Conservation (phyloP, 345 rosid genomes). For the Tarenaya hassleriana region DNA sequence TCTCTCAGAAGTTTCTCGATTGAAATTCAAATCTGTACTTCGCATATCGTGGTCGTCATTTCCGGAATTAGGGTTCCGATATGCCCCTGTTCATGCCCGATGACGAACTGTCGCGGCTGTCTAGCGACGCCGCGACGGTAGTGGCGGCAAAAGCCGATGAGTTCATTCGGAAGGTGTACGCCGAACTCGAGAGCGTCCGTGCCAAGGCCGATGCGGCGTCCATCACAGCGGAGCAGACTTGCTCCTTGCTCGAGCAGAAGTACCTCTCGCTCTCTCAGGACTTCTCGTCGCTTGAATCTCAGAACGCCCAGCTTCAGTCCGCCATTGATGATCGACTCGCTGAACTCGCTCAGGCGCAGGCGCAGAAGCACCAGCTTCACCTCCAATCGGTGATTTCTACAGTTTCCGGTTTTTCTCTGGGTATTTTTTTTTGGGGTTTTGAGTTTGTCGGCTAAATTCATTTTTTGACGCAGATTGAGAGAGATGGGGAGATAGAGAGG, state of each 20-base stretch:
- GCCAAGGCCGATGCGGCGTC: slow-evolving; percentile 79
- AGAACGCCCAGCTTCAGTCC: slow-evolving; percentile 55
- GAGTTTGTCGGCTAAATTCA: neutral
- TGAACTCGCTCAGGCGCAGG: slow-evolving; percentile 64
- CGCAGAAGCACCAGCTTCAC: slow-evolving; percentile 81
- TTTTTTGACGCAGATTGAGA: slow-evolving; percentile 49
- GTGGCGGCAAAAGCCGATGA: slow-evolving; percentile 77
- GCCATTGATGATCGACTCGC: slow-evolving; percentile 55
- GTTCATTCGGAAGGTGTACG: slow-evolving; percentile 47
- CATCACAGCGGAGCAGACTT: slow-evolving; percentile 95
- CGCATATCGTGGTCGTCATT: neutral
- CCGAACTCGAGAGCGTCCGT: slow-evolving; percentile 62
- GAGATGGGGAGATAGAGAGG: slow-evolving; percentile 83
- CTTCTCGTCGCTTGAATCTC: slow-evolving; percentile 55
- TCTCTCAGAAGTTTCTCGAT: too few relatives aligned
- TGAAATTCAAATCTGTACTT: neutral
- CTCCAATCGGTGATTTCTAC: slow-evolving; percentile 44
- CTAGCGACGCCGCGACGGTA: slow-evolving; percentile 51
- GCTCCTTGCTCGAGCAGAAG: slow-evolving; percentile 94
- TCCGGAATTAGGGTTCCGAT: slow-evolving; percentile 22
- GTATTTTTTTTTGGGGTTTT: neutral
- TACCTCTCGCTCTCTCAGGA: slow-evolving; percentile 64
- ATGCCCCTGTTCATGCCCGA: slow-evolving; percentile 91
- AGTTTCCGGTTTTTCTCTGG: neutral
- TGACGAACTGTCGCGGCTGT: slow-evolving; percentile 65